These are phyloP conservation scores for Botrytis medusae DNA, from an alignment of 2,329 filamentous ascomycete genomes.

Conservation along the genomic window DNA sequence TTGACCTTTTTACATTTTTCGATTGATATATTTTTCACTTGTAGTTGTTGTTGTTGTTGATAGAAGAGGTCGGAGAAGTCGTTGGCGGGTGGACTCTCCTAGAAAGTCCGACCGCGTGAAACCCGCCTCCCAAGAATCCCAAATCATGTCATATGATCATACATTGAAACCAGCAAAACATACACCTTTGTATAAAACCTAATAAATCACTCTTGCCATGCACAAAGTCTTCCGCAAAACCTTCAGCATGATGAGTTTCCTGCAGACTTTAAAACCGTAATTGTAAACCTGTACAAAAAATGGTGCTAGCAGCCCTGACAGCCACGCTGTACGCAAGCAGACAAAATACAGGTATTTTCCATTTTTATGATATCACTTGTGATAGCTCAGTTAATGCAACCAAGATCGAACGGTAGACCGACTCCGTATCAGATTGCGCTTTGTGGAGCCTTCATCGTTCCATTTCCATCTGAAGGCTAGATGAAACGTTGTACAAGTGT, in stretches of 20 bases:
- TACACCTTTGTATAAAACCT: background rate
- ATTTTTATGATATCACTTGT: background rate
- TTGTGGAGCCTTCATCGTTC: background rate
- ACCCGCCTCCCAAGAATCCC: background rate
- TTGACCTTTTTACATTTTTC: background rate
- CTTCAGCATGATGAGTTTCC: background rate
- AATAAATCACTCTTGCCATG: background rate
- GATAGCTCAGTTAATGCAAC: background rate
- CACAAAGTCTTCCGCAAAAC: background rate
- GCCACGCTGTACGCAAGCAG: background rate
- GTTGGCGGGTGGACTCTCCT: background rate
- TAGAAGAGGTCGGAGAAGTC: background rate
- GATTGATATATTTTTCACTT: background rate
- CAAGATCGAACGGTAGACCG: background rate
- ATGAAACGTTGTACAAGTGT: background rate
- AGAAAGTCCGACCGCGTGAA: background rate
- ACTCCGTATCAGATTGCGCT: background rate
- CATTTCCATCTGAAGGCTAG: slow-evolving; percentile 1
- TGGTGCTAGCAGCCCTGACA: background rate
- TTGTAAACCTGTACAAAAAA: background rate
- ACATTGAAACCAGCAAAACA: background rate
- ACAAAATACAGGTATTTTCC: background rate
- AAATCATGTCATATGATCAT: background rate
- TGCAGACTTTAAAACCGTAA: background rate
- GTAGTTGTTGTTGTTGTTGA: background rate